Conservation (phyloP, 129 eudicot genomes). For the Arctium lappa region DNA sequence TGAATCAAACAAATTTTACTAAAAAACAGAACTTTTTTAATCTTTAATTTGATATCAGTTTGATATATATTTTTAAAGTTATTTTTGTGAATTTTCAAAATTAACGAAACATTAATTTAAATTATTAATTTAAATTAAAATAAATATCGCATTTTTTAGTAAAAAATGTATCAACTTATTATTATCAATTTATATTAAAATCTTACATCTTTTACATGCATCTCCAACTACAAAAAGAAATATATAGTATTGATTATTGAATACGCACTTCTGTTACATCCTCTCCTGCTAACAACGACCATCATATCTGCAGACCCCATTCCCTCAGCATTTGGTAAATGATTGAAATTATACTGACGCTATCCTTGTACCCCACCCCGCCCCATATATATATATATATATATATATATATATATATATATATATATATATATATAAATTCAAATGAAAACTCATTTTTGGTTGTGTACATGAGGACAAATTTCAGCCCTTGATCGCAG, state of each 20-base stretch:
- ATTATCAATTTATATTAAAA: not conserved
- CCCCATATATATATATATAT: not conserved
- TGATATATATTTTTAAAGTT: too few relatives aligned
- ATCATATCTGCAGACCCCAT: not conserved
- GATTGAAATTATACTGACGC: not conserved
- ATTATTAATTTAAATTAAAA: not conserved
- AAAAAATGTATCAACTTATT: too few relatives aligned
- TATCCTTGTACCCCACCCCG: not conserved
- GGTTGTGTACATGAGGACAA: too few relatives aligned
- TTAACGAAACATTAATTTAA: too few relatives aligned
- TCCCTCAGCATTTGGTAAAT: not conserved
- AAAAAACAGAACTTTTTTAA: too few relatives aligned
- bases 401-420: too few relatives aligned
- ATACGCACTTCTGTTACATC: not conserved
- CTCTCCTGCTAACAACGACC: not conserved
- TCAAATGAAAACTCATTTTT: too few relatives aligned
- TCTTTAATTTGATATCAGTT: too few relatives aligned
- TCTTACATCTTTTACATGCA: not conserved
- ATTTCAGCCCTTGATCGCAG: too few relatives aligned
- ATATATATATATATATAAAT: too few relatives aligned
- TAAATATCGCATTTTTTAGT: not conserved
- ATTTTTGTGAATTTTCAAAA: too few relatives aligned
- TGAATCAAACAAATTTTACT: too few relatives aligned
- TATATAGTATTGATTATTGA: not conserved
- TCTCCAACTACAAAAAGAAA: not conserved